phyloP scores from a whole-genome alignment of 208 protist species.

The Trypanosoma theileri region DNA sequence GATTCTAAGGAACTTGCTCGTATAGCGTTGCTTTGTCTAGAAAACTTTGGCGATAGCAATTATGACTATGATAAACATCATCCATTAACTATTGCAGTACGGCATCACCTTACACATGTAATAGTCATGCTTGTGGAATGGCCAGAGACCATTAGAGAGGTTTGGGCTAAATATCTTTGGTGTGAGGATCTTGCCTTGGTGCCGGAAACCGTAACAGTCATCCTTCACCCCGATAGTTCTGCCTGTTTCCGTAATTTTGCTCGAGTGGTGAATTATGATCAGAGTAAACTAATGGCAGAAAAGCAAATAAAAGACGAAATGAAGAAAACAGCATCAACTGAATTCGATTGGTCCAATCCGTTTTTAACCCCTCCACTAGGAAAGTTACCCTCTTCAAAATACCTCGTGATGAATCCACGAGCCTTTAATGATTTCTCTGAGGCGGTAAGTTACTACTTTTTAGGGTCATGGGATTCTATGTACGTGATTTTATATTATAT shows the following conservation, averaged over 20 bases:
- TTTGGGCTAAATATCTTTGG: constrained; percentile 42
- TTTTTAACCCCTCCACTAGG: constrained; percentile 35
- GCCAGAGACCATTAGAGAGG: constrained; percentile 43
- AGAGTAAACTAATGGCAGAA: constrained; percentile 35
- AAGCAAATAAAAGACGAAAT: constrained; percentile 2
- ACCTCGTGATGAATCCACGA: constrained; percentile 61
- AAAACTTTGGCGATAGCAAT: constrained; percentile 24
- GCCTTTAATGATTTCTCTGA: constrained; percentile 49
- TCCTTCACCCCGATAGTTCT: constrained; percentile 32
- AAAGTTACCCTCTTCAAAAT: constrained; percentile 34
- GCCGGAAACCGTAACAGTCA: constrained; percentile 36
- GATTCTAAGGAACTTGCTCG: constrained; percentile 23
- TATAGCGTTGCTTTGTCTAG: constrained; percentile 25
- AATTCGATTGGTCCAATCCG: constrained; percentile 45
- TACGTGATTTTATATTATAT: constrained; percentile 6
- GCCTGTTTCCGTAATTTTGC: constrained; percentile 37
- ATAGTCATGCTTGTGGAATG: constrained; percentile 32
- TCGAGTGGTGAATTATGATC: constrained; percentile 22
- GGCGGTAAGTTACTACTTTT: constrained; percentile 36
- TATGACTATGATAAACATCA: constrained; percentile 49
- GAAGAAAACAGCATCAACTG: constrained; percentile 2
- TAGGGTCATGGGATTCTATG: constrained; percentile 24
- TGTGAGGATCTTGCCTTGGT: constrained; percentile 37
- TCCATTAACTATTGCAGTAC: constrained; percentile 63
- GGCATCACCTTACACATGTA: constrained; percentile 32